These are phyloP conservation scores for Pelargonium cotyledonis DNA, from an alignment of 441 rosid genomes.

Conservation along the genomic window DNA sequence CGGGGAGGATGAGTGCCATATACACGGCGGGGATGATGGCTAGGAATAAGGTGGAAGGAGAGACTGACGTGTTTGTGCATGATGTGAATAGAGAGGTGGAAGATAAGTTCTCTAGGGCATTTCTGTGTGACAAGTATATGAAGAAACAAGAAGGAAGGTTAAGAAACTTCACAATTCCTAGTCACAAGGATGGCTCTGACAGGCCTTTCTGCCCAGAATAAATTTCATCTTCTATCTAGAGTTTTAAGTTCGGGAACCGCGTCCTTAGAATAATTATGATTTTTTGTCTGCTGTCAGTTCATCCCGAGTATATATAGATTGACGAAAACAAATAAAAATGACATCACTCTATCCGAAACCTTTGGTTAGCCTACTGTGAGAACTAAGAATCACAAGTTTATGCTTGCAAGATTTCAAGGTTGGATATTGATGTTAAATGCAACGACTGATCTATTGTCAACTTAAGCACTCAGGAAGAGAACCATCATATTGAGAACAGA, in stretches of 20 bases:
- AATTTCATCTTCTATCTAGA: background rate
- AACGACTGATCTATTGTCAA: background rate
- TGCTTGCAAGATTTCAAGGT: background rate
- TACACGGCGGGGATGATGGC: constrained; percentile 71
- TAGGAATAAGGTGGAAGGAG: constrained; percentile 55
- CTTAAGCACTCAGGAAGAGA: background rate
- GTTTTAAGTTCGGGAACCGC: no score
- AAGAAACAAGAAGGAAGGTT: constrained; percentile 49
- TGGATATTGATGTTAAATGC: background rate
- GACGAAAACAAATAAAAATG: no score
- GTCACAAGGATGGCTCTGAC: constrained; percentile 39
- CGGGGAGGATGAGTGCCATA: constrained; percentile 69
- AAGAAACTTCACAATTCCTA: constrained; percentile 58
- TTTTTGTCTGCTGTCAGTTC: no score
- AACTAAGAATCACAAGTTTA: background rate
- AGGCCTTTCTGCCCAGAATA: constrained; percentile 49
- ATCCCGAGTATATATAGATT: no score
- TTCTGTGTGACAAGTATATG: constrained; percentile 58
- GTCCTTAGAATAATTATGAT: no score
- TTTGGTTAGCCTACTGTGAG: no score
- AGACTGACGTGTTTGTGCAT: constrained; percentile 62
- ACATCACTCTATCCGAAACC: no score
- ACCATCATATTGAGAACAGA: background rate
- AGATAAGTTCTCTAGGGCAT: constrained; percentile 49
- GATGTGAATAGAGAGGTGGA: constrained; percentile 55